phyloP scores from a whole-genome alignment of 306 rosid species.

The Argentina anserina region DNA sequence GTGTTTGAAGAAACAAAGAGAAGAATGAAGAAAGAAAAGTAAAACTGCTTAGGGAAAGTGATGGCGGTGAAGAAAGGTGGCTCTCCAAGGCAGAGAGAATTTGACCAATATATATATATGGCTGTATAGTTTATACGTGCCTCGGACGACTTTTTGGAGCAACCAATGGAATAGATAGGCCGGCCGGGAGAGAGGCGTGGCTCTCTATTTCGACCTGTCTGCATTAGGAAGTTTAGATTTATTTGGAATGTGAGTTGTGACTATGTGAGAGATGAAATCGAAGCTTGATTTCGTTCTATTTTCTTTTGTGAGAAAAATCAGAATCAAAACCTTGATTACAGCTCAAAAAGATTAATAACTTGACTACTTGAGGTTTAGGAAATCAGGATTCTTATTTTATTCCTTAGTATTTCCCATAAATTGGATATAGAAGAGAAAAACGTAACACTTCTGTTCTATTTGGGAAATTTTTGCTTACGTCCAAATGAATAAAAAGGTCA shows the following conservation, averaged over 20 bases:
- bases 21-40: neutral
- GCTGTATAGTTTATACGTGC: neutral
- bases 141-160: neutral
- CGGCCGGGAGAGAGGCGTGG: neutral
- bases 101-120: neutral
- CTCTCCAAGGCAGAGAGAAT: neutral
- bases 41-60: neutral
- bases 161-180: neutral
- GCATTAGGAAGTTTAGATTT: neutral
- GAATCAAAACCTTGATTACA: neutral
- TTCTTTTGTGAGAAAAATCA: too few relatives aligned
- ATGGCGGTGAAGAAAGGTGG: neutral
- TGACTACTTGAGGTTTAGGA: neutral
- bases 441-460: neutral
- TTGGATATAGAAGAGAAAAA: neutral
- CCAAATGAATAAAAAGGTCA: neutral
- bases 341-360: neutral
- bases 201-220: neutral
- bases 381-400: neutral
- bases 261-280: neutral
- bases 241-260: neutral
- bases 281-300: neutral
- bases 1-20: neutral
- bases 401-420: neutral
- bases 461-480: neutral